Evolutionary conservation across 1,284 basidiomycete species (phyloP), one percentile per base, ranked within the genome.

Genomic region (Leccinum subrobustum): DNA sequence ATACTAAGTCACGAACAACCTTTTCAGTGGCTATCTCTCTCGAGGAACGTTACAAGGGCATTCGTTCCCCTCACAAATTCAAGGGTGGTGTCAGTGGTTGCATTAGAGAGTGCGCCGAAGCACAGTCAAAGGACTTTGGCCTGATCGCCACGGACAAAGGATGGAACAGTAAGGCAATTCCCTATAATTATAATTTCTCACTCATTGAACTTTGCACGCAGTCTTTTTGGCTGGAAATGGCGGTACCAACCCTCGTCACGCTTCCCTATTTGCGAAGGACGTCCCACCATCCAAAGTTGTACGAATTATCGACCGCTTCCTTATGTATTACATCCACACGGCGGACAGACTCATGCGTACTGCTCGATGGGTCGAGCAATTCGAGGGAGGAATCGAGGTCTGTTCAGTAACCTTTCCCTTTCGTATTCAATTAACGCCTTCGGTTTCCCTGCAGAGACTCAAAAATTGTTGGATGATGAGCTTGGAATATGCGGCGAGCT

Each of bases 11-110:
- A 18, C n/a, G 6, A 20, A 50, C 47, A 23, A 25, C 23, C 8
- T 25, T 50, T 23, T 25, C 47, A 70, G 68, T 92, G 62, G 90
- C 90, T 0, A 81, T 92, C 47, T 79, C 84, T 65, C 81, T 93
- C 2, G 91, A 93, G 73, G 81, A 89, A 61, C 79, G 90, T 4
- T 92, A 92, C 74, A 85, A 86, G 63, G 87, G 88, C 35, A 80
- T 92, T 25, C 82, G 85, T 12, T 82, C 83, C 2, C 90, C 90
- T 14, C 90, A 92, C 75, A 92, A 92, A 74, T 75, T 89, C 72
- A 92, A 92, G 73, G 89, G 89, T 16, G 90, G 90, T n/a, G 88
- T 92, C 2, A 86, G 83, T 39, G 90, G 90, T 14, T 92, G 88
- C 66, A 81, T 88, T 0, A 80, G 89, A 18, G 89, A 91, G 69